Conservation (phyloP, 306 rosid species). For the Acacia crassicarpa region DNA sequence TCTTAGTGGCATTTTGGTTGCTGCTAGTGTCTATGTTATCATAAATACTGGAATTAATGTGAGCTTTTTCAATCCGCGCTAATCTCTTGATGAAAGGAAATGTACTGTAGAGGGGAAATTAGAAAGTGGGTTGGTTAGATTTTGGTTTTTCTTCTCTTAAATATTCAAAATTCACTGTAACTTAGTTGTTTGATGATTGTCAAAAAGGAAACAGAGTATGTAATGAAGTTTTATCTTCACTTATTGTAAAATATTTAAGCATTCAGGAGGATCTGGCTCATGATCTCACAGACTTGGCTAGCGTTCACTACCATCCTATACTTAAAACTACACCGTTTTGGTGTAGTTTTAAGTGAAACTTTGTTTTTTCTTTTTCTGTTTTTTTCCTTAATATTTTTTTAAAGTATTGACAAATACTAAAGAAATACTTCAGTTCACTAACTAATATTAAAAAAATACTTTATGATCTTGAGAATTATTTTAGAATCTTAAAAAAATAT, state of each 20-base stretch:
- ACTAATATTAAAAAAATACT: no score
- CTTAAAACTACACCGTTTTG: no score
- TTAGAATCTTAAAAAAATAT: no score
- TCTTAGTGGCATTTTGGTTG: background rate
- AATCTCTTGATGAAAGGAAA: background rate
- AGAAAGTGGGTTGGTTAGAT: background rate
- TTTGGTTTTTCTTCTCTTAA: background rate
- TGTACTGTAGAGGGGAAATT: background rate
- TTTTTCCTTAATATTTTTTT: no score
- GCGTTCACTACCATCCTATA: no score
- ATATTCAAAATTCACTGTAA: background rate
- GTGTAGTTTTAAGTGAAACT: no score
- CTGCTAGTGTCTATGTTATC: constrained; percentile 3
- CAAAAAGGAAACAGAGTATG: background rate
- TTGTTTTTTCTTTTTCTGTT: no score
- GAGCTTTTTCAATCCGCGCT: background rate
- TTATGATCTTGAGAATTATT: no score
- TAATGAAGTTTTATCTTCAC: background rate
- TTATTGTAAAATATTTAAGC: background rate
- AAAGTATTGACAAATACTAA: no score
- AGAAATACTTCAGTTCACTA: no score
- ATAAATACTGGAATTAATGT: background rate
- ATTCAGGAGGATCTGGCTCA: background rate
- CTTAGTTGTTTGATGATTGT: background rate
- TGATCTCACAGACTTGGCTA: background rate